A percentile compares a stretch with the other conserved stretches of the same genome.
These are phyloP conservation scores for Collariella sp. DNA, from an alignment of 495 filamentous ascomycete species.

Conservation along the genomic window DNA sequence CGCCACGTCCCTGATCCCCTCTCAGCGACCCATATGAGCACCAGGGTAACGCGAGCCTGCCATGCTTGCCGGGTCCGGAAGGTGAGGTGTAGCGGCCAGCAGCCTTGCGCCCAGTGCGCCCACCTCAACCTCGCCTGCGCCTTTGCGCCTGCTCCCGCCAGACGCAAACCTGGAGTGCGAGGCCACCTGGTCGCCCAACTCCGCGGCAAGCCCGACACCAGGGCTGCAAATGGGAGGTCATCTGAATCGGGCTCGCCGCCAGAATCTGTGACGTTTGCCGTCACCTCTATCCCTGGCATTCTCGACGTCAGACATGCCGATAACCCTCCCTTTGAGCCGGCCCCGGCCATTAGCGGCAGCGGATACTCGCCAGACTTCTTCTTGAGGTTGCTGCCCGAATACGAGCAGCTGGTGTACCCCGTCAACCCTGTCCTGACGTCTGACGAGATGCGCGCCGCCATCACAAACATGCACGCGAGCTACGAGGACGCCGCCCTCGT, in stretches of 20 bases:
- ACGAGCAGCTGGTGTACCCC: neutral
- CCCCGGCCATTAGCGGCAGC: neutral
- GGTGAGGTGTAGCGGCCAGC: neutral
- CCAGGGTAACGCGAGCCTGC: neutral
- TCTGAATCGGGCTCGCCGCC: neutral
- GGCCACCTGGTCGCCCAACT: neutral
- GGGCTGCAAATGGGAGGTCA: neutral
- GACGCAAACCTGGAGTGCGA: neutral
- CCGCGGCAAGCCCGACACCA: neutral
- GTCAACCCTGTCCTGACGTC: slow-evolving; percentile 1
- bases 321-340: neutral
- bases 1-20: neutral
- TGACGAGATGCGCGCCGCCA: neutral
- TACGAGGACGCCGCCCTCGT: slow-evolving; percentile 1
- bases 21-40: neutral
- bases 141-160: neutral
- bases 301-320: neutral
- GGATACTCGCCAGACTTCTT: neutral
- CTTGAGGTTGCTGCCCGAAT: neutral
- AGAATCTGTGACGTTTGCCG: neutral
- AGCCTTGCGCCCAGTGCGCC: neutral
- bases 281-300: neutral
- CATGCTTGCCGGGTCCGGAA: slow-evolving; percentile 1
- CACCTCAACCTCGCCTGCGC: slow-evolving; percentile 1
- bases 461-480: neutral